Evolutionary conservation across 148 eudicot genomes (phyloP), one percentile per base, ranked within the genome.

Genomic region (Nepenthes gracilis): DNA sequence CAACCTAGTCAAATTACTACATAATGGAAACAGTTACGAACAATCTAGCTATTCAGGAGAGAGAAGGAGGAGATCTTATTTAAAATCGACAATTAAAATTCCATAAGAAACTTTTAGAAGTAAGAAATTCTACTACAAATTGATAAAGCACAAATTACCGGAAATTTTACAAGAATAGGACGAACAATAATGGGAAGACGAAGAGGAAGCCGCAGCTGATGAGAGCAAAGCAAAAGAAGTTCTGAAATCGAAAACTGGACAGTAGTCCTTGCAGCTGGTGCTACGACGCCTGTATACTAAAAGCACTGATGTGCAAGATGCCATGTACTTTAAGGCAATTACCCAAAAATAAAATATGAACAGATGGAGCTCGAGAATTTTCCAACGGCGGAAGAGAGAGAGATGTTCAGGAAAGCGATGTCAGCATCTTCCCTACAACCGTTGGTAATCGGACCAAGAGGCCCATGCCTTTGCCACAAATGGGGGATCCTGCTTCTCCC

Each of bases 111-210:
- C 23, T 23, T 23, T 23, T 23, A 23, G 23, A 23, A 23, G 23
- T 23, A 23, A 23, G 23, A 23, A 23, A 23, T 23, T 23, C 23
- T 23, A 52, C 14, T 12, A 13, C 15, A 6, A 12, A 12, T 40
- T 4, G 54, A 11, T 11, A 0, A 1, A 45, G 43, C 15, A 3
- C 48, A 40, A 63, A 49, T 36, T 56, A 80, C 84, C 78, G 2
- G 76, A 47, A 13, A 63, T 71, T 35, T 60, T 52, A 59, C 64
- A 73, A 34, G 65, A 69, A 64, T 64, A 62, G 8, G 72, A 65
- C 5, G 81, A 74, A 63, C 62, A 79, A 58, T 50, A 68, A 57
- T 68, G 70, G 5, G 78, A 73, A 12, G 78, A 70, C 1, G 80
- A 75, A n/a, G 65, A 32, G 5, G 60, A 12, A 2, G 58, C 11